phyloP scores from a whole-genome alignment of 1,284 basidiomycete genomes.

The Leucoagaricus sp. region DNA sequence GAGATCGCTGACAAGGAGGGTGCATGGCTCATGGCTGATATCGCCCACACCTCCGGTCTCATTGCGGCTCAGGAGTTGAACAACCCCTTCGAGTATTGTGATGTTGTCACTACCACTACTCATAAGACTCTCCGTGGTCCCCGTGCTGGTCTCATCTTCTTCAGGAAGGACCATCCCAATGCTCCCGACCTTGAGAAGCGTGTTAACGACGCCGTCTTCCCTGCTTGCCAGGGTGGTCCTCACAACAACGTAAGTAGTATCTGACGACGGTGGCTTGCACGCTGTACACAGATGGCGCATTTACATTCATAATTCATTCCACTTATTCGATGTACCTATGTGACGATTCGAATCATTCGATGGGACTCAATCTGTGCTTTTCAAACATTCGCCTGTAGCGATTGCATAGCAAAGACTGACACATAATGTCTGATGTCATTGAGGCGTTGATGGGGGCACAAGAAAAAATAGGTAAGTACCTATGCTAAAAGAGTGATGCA shows the following conservation, averaged over 20 bases:
- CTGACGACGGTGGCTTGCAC: no score
- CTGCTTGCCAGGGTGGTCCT: slow-evolving; percentile 99
- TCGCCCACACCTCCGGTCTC: slow-evolving; percentile 97
- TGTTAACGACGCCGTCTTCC: slow-evolving; percentile 99
- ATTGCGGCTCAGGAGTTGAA: slow-evolving; percentile 92
- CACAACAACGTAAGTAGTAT: slow-evolving; percentile 96
- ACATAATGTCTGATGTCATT: no score
- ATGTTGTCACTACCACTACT: slow-evolving; percentile 96
- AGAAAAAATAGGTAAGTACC: no score
- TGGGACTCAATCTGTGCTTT: no score
- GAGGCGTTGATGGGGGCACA: no score
- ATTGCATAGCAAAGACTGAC: no score
- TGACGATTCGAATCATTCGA: no score
- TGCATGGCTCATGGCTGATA: slow-evolving; percentile 93
- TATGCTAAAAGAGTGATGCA: no score
- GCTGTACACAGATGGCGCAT: no score
- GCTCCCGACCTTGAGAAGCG: slow-evolving; percentile 88
- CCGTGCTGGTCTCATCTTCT: slow-evolving; percentile 98
- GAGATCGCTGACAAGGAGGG: slow-evolving; percentile 87
- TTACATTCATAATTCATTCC: no score
- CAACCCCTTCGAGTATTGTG: slow-evolving; percentile 96
- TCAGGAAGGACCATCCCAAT: slow-evolving; percentile 89
- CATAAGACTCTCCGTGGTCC: slow-evolving; percentile 99
- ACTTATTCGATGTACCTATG: no score
- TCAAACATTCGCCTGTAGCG: no score